Evolutionary conservation across 2,329 filamentous ascomycete genomes (phyloP), one percentile per base, ranked within the genome.

Genomic region (Aspergillus sergii): DNA sequence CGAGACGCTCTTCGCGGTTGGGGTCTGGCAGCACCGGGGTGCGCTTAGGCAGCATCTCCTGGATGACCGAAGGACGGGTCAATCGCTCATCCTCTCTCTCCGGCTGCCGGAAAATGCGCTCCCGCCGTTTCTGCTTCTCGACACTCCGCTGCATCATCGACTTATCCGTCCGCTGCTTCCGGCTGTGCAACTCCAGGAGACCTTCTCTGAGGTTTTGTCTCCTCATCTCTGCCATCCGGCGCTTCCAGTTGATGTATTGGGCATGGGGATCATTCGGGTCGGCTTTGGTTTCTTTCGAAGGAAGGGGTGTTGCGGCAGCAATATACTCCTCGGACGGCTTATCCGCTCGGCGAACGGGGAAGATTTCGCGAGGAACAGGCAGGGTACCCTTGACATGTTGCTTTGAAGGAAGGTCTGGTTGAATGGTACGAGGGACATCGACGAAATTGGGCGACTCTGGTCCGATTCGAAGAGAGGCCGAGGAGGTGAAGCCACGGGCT

Each of bases 391-490:
- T 93, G 39, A 93, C 76, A 56, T 69, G 71, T 19, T 79, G 81
- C 63, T 81, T 81, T 58, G 76, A 72, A 4, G 81, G 79, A 48
- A 81, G 78, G n/a, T 86, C 84, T 57, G 89, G 88, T 76, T 97
- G 93, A n/a, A 88, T 85, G 56, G 91, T 86, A 69, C 85, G 84
- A 55, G 94, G 94, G 60, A 97, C 83, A 68, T 92, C 88, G 80
- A 98, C 91, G 82, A 91, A 98, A 68, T 87, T 86, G 54, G 95
- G 94, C 41, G 93, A 96, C 76, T 97, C 92, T 56, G 95, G 94
- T 32, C 77, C 77, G 60, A 79, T 74, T 69, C 76, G 73, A 63
- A 73, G 72, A 53, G 62, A 70, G 61, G 77, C 64, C 14, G 78
- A 76, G 32, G 76, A 76, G 55, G 76, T 69, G 69, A 81, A 80